A percentile compares a stretch with the other conserved stretches of the same genome.
Conservation (phyloP, 805 yeast genomes). For the Groenewaldozyma salmanticensis region DNA sequence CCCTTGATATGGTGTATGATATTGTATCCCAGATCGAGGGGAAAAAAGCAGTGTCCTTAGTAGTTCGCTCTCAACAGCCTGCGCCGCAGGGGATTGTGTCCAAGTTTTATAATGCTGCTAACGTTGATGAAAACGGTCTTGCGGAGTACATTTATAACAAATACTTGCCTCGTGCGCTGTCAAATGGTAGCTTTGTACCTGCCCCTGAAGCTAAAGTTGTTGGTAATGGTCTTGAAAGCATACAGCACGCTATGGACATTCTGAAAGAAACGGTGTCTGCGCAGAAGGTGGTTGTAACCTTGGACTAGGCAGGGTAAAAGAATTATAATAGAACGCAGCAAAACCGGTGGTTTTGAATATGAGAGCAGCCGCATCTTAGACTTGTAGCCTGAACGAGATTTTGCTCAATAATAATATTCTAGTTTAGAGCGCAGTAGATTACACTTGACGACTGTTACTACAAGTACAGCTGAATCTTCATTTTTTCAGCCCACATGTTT, state of each 20-base stretch:
- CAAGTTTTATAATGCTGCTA: neutral
- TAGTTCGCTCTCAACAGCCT: neutral
- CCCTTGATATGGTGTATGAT: too few species aligned
- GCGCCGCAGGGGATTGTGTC: neutral
- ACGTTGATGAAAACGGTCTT: neutral
- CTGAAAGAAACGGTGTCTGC: conserved; percentile 3
- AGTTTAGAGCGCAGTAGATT: too few species aligned
- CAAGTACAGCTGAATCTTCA: too few species aligned
- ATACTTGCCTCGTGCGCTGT: neutral
- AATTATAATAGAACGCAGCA: too few species aligned
- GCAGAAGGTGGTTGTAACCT: conserved; percentile 3
- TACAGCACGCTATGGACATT: neutral
- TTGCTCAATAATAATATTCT: too few species aligned
- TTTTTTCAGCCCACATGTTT: too few species aligned
- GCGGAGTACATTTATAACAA: neutral
- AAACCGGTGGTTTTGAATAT: too few species aligned
- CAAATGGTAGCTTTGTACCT: neutral
- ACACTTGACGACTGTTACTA: too few species aligned
- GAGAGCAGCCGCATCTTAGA: too few species aligned
- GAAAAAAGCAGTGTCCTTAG: neutral
- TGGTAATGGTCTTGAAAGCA: neutral
- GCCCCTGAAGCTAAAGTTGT: neutral
- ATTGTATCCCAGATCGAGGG: neutral
- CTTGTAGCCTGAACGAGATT: too few species aligned
- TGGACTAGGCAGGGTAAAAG: too few species aligned